Conservation (phyloP, 2,329 filamentous ascomycete genomes). For the Xylogone sp. region DNA sequence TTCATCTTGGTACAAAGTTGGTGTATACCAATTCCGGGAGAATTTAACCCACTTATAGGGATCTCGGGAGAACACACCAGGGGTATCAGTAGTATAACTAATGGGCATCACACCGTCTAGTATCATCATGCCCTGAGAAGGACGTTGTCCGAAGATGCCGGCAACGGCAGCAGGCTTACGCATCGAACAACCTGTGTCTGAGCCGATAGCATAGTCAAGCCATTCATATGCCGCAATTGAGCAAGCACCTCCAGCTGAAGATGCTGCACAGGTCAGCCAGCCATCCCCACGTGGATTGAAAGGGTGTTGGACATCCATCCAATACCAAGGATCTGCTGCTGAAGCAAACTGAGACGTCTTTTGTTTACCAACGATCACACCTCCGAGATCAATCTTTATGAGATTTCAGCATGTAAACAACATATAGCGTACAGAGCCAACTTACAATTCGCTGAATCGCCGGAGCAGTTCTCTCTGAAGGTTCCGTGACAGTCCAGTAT, state of each 20-base stretch:
- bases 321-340: conserved; percentile 33
- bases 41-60: conserved; percentile 28
- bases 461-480: conserved; percentile 40
- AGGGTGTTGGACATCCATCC: conserved; percentile 34
- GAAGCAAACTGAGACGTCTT: conserved; percentile 43
- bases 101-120: conserved; percentile 41
- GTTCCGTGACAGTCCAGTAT: conserved; percentile 47
- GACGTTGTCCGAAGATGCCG: conserved; percentile 43
- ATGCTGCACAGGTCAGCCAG: conserved; percentile 40
- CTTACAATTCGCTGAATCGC: conserved; percentile 44
- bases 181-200: conserved; percentile 44
- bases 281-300: conserved; percentile 41
- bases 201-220: conserved; percentile 46
- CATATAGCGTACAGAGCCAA: neutral
- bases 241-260: conserved; percentile 40
- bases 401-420: conserved; percentile 32
- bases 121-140: conserved; percentile 35
- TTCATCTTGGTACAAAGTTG: conserved; percentile 28
- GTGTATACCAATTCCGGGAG: conserved; percentile 34
- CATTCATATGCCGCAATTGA: conserved; percentile 39
- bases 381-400: conserved; percentile 53
- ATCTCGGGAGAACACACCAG: conserved; percentile 36
- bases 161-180: conserved; percentile 39
- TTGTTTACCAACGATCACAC: conserved; percentile 48
- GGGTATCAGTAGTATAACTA: conserved; percentile 37